Base-by-base conservation (phyloP, 164 flowering plant genomes). In the Vitis labrusca region DNA sequence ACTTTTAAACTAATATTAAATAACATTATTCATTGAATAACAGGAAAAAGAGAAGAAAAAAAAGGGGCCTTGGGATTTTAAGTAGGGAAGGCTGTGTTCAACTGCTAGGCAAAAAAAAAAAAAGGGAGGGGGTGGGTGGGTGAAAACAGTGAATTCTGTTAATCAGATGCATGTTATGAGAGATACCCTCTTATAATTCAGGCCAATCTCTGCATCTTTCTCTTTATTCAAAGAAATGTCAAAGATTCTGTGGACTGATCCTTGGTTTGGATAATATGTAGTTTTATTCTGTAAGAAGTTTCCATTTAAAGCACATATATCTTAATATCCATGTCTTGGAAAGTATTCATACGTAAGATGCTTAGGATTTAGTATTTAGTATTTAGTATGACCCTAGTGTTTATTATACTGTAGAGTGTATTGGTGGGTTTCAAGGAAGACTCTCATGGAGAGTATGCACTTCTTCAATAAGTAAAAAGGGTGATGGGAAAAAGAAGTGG, bases 11-110 rank as follows among this genome's bases (percentile, higher is more conserved):
- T 53, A 53, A 53, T 53, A 53, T 53, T 37, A 11, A 53, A 53
- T 53, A 53, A 57, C 15, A 56, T 16, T 55, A 51, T 61, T 53
- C 14, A 32, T 30, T 30, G 50, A 3, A 32, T 0, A 13, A 13
- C 58, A 32, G n/a, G 3, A 16, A 63, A 56, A 15, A 9, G 14
- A 23, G 1, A 64, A 5, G 11, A 48, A 63, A 63, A 37, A 73
- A 29, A 23, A 27, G 50, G 44, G 50, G 47, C 48, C 67, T 75
- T 66, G 74, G 74, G 74, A 75, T 75, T 75, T 30, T 69, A 74
- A 74, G 63, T 37, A 64, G 29, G 27, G 47, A 69, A 63, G 65
- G 53, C 52, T 68, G 27, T 65, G 59, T 51, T 50, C 56, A 51
- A 59, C 64, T 48, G 67, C 14, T 61, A 51, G 65, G 13, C 55